Conservation (phyloP, 75 land plant genomes). For the Larix kaempferi region DNA sequence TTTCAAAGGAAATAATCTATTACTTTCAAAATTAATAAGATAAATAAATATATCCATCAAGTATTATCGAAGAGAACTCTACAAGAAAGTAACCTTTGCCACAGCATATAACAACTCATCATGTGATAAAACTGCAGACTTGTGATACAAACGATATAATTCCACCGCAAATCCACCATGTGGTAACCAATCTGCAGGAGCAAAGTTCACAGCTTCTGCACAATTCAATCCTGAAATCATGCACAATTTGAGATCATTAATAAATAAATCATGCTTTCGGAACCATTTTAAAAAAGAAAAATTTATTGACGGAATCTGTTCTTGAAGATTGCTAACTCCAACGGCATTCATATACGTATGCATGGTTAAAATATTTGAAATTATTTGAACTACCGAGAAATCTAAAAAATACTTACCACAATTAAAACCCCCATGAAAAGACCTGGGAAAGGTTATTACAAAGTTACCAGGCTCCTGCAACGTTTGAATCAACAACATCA, state of each 20-base stretch:
- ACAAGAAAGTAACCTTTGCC: slow-evolving; percentile 54
- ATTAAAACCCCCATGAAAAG: slow-evolving; percentile 95
- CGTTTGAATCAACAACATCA: slow-evolving; percentile 3
- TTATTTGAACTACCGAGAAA: not conserved
- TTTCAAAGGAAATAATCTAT: too few relatives aligned
- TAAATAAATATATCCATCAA: too few relatives aligned
- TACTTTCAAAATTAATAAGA: too few relatives aligned
- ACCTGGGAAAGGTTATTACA: slow-evolving; percentile 94
- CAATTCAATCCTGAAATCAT: slow-evolving; percentile 81
- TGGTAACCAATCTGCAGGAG: slow-evolving; percentile 97
- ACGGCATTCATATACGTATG: not conserved
- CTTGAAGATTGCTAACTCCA: not conserved
- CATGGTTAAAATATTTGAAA: not conserved
- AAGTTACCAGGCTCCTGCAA: slow-evolving; percentile 93
- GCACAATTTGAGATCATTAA: not conserved
- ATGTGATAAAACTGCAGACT: slow-evolving; percentile 89
- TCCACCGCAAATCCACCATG: slow-evolving; percentile 87
- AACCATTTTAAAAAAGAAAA: not conserved
- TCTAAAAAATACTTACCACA: slow-evolving; percentile 48
- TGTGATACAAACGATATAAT: slow-evolving; percentile 72
- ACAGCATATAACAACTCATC: slow-evolving; percentile 93
- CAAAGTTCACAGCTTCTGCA: slow-evolving; percentile 99
- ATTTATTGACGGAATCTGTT: not conserved
- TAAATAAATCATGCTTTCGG: not conserved
- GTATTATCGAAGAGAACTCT: too few relatives aligned